phyloP scores from a whole-genome alignment of 495 filamentous ascomycete genomes.

The Durotheca rogersii region DNA sequence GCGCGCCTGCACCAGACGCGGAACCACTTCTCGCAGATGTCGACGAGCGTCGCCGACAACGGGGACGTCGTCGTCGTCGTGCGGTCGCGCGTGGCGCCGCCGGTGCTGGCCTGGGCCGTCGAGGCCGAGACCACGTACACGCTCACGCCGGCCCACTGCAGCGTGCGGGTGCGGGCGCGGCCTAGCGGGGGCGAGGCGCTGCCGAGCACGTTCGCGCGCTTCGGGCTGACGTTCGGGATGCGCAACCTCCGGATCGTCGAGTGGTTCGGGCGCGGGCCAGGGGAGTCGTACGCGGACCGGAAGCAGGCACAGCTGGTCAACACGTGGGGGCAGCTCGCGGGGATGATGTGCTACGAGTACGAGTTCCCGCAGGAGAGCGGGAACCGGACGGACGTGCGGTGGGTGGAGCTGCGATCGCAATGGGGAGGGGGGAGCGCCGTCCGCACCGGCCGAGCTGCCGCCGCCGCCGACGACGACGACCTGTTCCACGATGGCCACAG shows the following conservation, averaged over 20 bases:
- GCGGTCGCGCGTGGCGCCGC: slow-evolving; percentile 55
- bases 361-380: slow-evolving; percentile 69
- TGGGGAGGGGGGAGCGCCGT: slow-evolving; percentile 26
- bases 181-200: slow-evolving; percentile 43
- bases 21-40: slow-evolving; percentile 43
- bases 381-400: slow-evolving; percentile 62
- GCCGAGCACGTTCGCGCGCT: slow-evolving; percentile 58
- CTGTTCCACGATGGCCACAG: too few species aligned
- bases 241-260: slow-evolving; percentile 41
- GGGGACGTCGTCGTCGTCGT: slow-evolving; percentile 40
- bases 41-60: slow-evolving; percentile 40
- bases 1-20: slow-evolving; percentile 46
- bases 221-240: slow-evolving; percentile 57
- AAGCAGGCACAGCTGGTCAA: slow-evolving; percentile 59
- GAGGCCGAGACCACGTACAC: slow-evolving; percentile 55
- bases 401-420: slow-evolving; percentile 49
- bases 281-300: slow-evolving; percentile 63
- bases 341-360: slow-evolving; percentile 56
- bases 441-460: too few species aligned
- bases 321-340: slow-evolving; percentile 44
- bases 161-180: slow-evolving; percentile 47
- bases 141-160: slow-evolving; percentile 46
- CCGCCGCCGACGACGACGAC: too few species aligned
- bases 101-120: slow-evolving; percentile 63
- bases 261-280: slow-evolving; percentile 68